phyloP scores from a whole-genome alignment of 495 filamentous ascomycete species.

The Annulohypoxylon moriforme region DNA sequence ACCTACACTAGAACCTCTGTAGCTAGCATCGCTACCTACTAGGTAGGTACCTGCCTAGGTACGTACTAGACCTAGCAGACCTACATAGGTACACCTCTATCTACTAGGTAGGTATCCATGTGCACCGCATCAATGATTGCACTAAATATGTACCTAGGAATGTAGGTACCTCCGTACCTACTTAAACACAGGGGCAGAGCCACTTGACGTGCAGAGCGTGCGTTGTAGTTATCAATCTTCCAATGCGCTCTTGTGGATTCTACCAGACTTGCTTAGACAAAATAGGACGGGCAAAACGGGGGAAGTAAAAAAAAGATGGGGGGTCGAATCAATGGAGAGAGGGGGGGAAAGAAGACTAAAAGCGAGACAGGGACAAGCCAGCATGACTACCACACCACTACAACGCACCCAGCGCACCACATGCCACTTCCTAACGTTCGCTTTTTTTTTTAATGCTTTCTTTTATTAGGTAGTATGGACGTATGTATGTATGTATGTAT shows the following conservation, averaged over 20 bases:
- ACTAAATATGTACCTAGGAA: background rate
- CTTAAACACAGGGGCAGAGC: constrained; percentile 24
- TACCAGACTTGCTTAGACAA: constrained; percentile 21
- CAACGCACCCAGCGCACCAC: constrained; percentile 42
- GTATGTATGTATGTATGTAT: background rate
- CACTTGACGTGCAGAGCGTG: constrained; percentile 39
- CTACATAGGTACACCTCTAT: background rate
- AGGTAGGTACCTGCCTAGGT: too few relatives aligned
- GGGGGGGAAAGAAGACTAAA: background rate
- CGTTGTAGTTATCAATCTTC: constrained; percentile 25
- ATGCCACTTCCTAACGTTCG: constrained; percentile 22
- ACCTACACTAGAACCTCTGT: constrained; percentile 24
- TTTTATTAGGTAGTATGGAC: background rate
- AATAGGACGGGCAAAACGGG: constrained; percentile 20
- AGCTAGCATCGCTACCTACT: background rate
- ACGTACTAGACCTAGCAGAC: background rate
- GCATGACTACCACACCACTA: constrained; percentile 37
- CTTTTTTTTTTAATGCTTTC: constrained; percentile 19
- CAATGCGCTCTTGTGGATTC: constrained; percentile 37
- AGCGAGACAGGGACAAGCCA: constrained; percentile 4
- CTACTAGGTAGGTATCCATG: background rate
- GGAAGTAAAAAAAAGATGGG: constrained; percentile 13
- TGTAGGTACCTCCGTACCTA: constrained; percentile 22
- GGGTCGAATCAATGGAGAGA: constrained; percentile 23
- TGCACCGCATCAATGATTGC: background rate